These are phyloP conservation scores for Solanum hybrid DNA, from an alignment of 305 asterid genomes.

Conservation along the genomic window DNA sequence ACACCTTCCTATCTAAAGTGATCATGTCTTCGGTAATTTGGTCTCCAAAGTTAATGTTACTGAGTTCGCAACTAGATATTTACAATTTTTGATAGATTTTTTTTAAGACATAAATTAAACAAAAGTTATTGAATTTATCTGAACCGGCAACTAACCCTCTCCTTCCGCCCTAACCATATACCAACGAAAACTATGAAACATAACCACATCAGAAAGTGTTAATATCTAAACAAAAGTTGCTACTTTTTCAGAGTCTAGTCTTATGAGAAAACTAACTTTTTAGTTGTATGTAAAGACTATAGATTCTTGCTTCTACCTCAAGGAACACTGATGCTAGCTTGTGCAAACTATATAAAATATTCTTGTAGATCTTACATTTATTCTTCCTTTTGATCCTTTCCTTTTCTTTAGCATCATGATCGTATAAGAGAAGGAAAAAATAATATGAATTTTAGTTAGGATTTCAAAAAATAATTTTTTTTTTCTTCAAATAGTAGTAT, in stretches of 20 bases:
- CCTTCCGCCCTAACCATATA: not conserved
- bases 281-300: not conserved
- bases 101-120: not conserved
- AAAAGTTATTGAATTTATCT: not conserved
- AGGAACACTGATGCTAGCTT: conserved; percentile 2
- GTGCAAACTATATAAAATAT: not conserved
- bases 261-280: not conserved
- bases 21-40: not conserved
- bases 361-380: not conserved
- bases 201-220: not conserved
- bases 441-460: not conserved
- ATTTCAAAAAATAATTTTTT: too few species aligned
- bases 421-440: not conserved
- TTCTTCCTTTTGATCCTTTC: not conserved
- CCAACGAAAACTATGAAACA: not conserved
- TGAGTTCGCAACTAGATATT: not conserved
- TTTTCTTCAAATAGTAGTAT: not conserved
- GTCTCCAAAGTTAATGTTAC: not conserved
- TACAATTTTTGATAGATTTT: not conserved
- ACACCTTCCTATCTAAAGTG: not conserved
- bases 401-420: not conserved
- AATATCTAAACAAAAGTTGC: not conserved
- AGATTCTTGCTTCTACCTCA: conserved; percentile 1
- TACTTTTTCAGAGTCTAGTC: not conserved
- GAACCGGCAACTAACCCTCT: not conserved